Evolutionary conservation across 768 basidiomycete genomes (phyloP).

Genomic region (Russula earlei): DNA sequence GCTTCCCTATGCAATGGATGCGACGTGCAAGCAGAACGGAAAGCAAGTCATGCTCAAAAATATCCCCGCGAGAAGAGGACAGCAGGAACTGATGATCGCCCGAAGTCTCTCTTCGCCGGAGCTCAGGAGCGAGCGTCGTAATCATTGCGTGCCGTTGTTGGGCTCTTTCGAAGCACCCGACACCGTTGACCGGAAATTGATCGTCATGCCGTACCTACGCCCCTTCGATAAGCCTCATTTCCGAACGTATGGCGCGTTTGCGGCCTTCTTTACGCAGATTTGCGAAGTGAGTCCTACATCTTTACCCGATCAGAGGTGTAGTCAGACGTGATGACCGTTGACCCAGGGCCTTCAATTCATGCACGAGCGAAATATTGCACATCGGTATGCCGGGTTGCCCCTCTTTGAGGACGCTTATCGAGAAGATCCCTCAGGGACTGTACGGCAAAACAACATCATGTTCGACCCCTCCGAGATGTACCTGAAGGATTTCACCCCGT

Average conservation of each 20-base stretch:
- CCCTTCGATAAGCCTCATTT: constrained; percentile 20
- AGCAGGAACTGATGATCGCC: background rate
- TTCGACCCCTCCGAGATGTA: background rate
- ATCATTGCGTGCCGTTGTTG: background rate
- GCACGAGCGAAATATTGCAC: constrained; percentile 21
- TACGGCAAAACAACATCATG: background rate
- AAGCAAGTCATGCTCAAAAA: constrained; percentile 7
- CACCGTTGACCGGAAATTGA: background rate
- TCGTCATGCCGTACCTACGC: constrained; percentile 20
- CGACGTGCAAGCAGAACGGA: background rate
- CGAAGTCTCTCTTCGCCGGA: constrained; percentile 9
- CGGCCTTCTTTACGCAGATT: background rate
- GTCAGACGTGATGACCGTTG: background rate
- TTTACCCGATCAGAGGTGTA: background rate
- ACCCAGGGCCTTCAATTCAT: constrained; percentile 21
- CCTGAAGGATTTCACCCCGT: background rate
- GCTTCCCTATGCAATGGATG: background rate
- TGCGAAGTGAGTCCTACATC: background rate
- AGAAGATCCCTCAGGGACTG: background rate
- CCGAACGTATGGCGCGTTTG: background rate
- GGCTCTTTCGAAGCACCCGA: background rate
- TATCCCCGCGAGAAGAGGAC: background rate
- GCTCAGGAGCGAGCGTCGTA: constrained; percentile 19
- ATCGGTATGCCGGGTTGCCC: constrained; percentile 25
- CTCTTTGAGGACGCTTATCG: constrained; percentile 11